Evolutionary conservation across 495 filamentous ascomycete species (phyloP).

Genomic region (Neurospora terricola): DNA sequence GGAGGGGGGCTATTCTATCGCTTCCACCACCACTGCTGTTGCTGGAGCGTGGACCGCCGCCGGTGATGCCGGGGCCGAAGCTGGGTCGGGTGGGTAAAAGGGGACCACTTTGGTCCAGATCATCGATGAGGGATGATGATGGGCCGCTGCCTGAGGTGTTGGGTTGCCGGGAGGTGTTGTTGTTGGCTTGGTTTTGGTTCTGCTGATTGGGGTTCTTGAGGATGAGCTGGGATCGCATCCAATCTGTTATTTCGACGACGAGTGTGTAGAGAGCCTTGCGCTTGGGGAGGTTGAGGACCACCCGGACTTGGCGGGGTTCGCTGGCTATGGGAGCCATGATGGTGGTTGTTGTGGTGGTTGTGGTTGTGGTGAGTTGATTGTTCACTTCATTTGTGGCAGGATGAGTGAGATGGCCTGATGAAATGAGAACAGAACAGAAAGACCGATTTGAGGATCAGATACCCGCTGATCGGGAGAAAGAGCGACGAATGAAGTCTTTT

Average conservation of each 20-base stretch:
- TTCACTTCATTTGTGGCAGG: background rate
- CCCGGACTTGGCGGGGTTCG: conserved; percentile 35
- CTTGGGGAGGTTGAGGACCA: conserved; percentile 31
- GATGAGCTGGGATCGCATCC: conserved; percentile 34
- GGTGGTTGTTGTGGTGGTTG: background rate
- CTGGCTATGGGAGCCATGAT: conserved; percentile 35
- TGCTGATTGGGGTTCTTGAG: conserved; percentile 4
- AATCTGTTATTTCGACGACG: conserved; percentile 25
- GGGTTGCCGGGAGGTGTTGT: background rate
- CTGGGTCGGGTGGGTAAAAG: background rate
- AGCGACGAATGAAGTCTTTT: background rate
- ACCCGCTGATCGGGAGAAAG: background rate
- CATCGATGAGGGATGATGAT: background rate
- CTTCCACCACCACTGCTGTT: conserved; percentile 3
- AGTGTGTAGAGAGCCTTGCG: conserved; percentile 33
- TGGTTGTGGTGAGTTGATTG: background rate
- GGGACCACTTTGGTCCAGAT: conserved; percentile 1
- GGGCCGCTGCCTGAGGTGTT: conserved; percentile 1
- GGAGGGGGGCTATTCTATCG: conserved; percentile 15
- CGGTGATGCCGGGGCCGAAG: background rate
- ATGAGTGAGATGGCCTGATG: background rate
- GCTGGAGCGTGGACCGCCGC: conserved; percentile 6
- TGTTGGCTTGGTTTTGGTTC: background rate
- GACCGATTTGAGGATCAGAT: background rate
- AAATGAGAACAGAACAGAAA: background rate